Percentiles rank a stretch among this genome's conserved stretches.
Evolutionary conservation across 345 rosid species (phyloP).

Genomic region (Dovyalis caffra): DNA sequence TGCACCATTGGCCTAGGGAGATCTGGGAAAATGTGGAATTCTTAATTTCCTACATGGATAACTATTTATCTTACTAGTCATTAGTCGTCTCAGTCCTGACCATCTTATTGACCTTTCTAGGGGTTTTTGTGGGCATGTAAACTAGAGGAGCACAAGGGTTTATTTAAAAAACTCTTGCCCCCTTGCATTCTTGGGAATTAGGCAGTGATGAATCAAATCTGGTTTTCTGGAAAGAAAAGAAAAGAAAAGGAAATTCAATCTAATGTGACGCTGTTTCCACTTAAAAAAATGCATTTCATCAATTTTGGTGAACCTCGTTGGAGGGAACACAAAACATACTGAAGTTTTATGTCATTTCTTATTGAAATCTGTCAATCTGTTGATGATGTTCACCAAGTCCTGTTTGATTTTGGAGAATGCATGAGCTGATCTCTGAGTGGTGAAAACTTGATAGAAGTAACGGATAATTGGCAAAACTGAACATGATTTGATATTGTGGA

Average conservation of each 20-base stretch:
- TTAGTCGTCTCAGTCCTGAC: neutral
- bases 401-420: constrained; percentile 13
- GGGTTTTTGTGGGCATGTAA: neutral
- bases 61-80: neutral
- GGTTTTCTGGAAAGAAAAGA: no score
- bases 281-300: neutral
- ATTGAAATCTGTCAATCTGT: constrained; percentile 3
- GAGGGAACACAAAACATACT: neutral
- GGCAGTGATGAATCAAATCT: neutral
- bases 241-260: no score
- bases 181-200: no score
- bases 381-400: neutral
- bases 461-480: neutral
- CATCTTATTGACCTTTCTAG: neutral
- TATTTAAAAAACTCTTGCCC: no score
- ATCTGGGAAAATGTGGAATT: neutral
- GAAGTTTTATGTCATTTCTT: neutral
- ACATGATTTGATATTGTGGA: neutral
- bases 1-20: neutral
- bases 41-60: neutral
- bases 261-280: no score
- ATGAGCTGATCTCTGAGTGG: constrained; percentile 6
- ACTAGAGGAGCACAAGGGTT: neutral
- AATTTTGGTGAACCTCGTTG: neutral
- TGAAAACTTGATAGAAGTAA: neutral